A percentile compares a stretch with the other conserved stretches of the same genome.
Evolutionary conservation across 805 yeast species (phyloP).

Genomic region (Yamadazyma sp.): DNA sequence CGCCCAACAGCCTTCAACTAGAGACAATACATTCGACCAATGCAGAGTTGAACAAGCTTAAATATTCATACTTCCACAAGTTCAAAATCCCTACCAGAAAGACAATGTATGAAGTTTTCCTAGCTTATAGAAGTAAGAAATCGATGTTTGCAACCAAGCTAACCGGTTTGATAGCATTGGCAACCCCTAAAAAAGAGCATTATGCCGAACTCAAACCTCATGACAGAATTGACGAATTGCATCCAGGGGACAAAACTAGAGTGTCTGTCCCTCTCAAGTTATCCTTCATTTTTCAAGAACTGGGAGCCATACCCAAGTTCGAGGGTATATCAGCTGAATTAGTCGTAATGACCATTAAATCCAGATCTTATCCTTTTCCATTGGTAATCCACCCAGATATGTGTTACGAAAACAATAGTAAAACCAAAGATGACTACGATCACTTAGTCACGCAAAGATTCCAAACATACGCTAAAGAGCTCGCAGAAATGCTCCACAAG

Average conservation of each 20-base stretch:
- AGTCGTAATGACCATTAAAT: conserved; percentile 29
- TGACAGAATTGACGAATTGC: conserved; percentile 6
- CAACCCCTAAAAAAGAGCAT: conserved; percentile 33
- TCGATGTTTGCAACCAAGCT: conserved; percentile 31
- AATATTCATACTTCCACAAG: conserved; percentile 24
- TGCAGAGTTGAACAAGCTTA: conserved; percentile 29
- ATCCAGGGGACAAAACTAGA: conserved; percentile 1
- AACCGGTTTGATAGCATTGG: conserved; percentile 32
- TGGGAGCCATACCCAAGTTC: conserved; percentile 18
- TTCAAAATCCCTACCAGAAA: conserved; percentile 11
- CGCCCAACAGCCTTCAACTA: conserved; percentile 6
- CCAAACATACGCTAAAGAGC: conserved; percentile 30
- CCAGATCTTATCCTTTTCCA: conserved; percentile 34
- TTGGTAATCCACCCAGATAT: conserved; percentile 35
- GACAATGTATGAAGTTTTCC: conserved; percentile 28
- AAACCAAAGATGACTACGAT: conserved; percentile 30
- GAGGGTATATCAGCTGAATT: conserved; percentile 30
- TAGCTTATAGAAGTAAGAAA: conserved; percentile 28
- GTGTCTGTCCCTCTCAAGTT: conserved; percentile 11
- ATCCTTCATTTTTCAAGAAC: conserved; percentile 21
- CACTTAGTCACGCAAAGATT: conserved; percentile 31
- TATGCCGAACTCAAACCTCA: conserved; percentile 15
- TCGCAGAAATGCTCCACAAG: conserved; percentile 24
- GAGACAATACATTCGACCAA: conserved; percentile 15
- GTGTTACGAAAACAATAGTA: conserved; percentile 31